phyloP scores from a whole-genome alignment of 1,284 basidiomycete species.

The Papiliotrema fonsecae region DNA sequence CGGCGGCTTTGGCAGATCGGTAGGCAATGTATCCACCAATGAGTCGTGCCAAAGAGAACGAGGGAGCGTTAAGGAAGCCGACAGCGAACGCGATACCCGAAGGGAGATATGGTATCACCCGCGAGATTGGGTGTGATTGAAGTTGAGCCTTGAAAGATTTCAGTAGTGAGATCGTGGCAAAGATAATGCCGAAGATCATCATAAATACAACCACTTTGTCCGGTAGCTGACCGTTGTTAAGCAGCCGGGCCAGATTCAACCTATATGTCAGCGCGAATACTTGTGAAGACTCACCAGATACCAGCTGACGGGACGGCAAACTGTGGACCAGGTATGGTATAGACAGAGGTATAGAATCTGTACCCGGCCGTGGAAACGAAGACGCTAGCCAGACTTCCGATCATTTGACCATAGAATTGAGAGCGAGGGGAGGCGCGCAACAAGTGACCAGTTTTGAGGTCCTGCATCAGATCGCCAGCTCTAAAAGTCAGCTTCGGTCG shows the following conservation, averaged over 20 bases:
- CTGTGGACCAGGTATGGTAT: constrained; percentile 68
- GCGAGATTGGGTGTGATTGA: constrained; percentile 44
- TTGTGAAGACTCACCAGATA: constrained; percentile 46
- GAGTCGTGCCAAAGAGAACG: constrained; percentile 85
- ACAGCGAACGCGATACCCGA: constrained; percentile 80
- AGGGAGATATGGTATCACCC: constrained; percentile 63
- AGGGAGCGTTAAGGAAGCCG: constrained; percentile 87
- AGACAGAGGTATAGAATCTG: constrained; percentile 78
- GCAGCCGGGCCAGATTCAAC: constrained; percentile 83
- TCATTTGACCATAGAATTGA: constrained; percentile 82
- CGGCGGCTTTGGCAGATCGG: constrained; percentile 53
- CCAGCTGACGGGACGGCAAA: constrained; percentile 94
- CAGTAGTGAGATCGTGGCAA: constrained; percentile 61
- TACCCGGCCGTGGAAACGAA: constrained; percentile 84
- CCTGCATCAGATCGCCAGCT: constrained; percentile 97
- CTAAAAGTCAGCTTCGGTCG: constrained; percentile 52
- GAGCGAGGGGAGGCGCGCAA: constrained; percentile 79
- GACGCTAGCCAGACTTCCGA: constrained; percentile 81
- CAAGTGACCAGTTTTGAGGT: constrained; percentile 91
- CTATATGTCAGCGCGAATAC: constrained; percentile 50
- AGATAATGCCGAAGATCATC: constrained; percentile 67
- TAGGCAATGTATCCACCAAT: constrained; percentile 81
- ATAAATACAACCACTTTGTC: constrained; percentile 73
- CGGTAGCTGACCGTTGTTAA: constrained; percentile 75
- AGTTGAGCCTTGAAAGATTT: constrained; percentile 58